Conservation (phyloP, 2,329 filamentous ascomycete genomes). For the Bretziella fagacearum region DNA sequence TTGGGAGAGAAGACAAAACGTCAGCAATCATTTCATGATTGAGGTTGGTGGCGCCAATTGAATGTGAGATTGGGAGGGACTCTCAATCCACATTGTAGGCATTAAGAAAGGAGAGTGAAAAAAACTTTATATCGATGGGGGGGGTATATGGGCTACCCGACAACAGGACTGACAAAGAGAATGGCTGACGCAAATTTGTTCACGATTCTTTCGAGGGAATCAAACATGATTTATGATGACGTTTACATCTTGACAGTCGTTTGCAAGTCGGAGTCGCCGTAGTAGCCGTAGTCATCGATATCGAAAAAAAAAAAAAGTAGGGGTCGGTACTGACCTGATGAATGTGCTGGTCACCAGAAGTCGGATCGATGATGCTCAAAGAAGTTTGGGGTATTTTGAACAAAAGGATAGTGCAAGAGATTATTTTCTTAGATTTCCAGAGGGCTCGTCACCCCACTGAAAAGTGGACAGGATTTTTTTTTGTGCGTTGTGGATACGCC, state of each 20-base stretch:
- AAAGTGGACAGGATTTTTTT: neutral
- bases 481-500: slow-evolving; percentile 3
- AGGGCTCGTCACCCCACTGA: slow-evolving; percentile 11
- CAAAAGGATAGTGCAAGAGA: slow-evolving; percentile 7
- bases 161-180: neutral
- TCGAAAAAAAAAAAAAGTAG: too few species aligned
- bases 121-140: neutral
- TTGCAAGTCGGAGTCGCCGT: neutral
- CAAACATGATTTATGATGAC: neutral
- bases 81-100: neutral
- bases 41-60: neutral
- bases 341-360: slow-evolving; percentile 31
- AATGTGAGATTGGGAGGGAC: neutral
- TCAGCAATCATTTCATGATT: slow-evolving; percentile 9
- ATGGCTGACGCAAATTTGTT: neutral
- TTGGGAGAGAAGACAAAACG: slow-evolving; percentile 17
- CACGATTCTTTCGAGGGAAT: neutral
- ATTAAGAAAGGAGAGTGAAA: neutral
- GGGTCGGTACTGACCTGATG: slow-evolving; percentile 29
- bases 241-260: neutral
- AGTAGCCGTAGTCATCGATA: neutral
- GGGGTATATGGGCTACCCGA: neutral
- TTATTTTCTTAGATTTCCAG: slow-evolving; percentile 7
- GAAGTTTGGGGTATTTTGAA: neutral
- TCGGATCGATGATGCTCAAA: slow-evolving; percentile 25